Evolutionary conservation across 1,284 basidiomycete species (phyloP).

Genomic region (Cutaneotrichosporon dermatis): DNA sequence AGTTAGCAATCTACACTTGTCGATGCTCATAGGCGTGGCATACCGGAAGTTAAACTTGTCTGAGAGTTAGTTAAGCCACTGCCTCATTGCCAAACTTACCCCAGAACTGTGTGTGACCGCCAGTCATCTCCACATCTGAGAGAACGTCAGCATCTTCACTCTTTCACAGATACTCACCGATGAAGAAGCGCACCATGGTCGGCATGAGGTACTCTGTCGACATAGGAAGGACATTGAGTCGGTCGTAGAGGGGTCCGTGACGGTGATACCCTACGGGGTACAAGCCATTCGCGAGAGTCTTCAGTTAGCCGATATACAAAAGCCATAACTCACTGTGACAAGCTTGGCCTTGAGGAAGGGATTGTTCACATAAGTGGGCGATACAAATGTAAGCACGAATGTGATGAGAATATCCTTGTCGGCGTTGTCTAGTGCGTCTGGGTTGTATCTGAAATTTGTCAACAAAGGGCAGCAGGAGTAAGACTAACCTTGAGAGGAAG

Average conservation of each 20-base stretch:
- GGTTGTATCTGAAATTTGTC: constrained; percentile 57
- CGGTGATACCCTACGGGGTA: constrained; percentile 70
- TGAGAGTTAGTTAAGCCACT: constrained; percentile 6
- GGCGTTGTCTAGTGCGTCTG: constrained; percentile 72
- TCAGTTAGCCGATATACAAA: not conserved
- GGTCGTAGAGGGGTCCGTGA: constrained; percentile 72
- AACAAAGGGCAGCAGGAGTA: not conserved
- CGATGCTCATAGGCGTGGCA: constrained; percentile 1
- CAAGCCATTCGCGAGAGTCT: constrained; percentile 81
- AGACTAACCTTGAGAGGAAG: constrained; percentile 70
- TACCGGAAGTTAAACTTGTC: constrained; percentile 45
- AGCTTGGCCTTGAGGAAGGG: constrained; percentile 98
- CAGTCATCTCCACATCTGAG: constrained; percentile 92
- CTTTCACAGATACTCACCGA: constrained; percentile 58
- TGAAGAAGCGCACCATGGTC: constrained; percentile 90
- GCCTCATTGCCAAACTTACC: constrained; percentile 56
- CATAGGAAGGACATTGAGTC: constrained; percentile 77
- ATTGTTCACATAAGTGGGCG: constrained; percentile 97
- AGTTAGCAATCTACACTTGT: not conserved
- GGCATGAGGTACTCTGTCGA: constrained; percentile 87
- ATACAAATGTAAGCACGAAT: constrained; percentile 87
- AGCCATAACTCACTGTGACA: constrained; percentile 64
- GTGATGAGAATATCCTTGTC: constrained; percentile 84
- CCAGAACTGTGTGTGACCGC: constrained; percentile 93
- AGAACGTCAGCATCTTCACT: not conserved